Evolutionary conservation across 1,284 basidiomycete genomes (phyloP), one percentile per base, ranked within the genome.

Genomic region (Apiotrichum sp.): DNA sequence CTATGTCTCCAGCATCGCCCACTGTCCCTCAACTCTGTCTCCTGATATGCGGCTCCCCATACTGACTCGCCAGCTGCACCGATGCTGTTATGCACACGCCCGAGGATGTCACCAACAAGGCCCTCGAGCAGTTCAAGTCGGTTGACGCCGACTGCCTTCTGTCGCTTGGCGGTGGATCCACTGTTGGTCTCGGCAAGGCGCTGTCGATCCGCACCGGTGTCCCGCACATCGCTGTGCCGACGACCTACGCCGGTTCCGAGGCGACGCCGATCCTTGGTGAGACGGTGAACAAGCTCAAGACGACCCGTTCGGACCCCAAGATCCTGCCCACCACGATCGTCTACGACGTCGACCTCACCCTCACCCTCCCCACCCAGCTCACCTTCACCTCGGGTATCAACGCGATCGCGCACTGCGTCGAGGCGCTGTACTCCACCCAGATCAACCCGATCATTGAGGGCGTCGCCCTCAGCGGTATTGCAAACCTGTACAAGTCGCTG

Each of bases 61-160:
- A 29, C 29, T 29, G 29, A 29, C 29, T 29, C 29, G 3, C 10
- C 45, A 57, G 57, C 38, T 76, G 70, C 64, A 67, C 65, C 35
- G 74, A 76, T 36, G 79, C 79, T 1, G 74, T 73, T 0, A 79
- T 80, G 79, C 78, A 80, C 66, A 80, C 78, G 1, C 79, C 79
- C 8, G 69, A 71, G 50, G 58, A 78, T 34, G 71, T 80, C 7
- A 80, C 79, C 13, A 60, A 70, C 32, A 75, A 77, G 56, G 59
- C 59, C 32, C 59, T 61, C 41, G 54, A 66, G 29, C 58, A 72
- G 39, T 73, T 66, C 1, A 62, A 71, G 51, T 59, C 67, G 29
- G 58, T 73, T 9, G 61, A 68, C n/a, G 78, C 72, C 3, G 79
- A 80, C 61, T 77, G 78, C 56, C 57, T 77, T 46, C 39, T 61